Evolutionary conservation across 176 grass and related monocot genomes (phyloP).

Genomic region (Aegilops longissima): DNA sequence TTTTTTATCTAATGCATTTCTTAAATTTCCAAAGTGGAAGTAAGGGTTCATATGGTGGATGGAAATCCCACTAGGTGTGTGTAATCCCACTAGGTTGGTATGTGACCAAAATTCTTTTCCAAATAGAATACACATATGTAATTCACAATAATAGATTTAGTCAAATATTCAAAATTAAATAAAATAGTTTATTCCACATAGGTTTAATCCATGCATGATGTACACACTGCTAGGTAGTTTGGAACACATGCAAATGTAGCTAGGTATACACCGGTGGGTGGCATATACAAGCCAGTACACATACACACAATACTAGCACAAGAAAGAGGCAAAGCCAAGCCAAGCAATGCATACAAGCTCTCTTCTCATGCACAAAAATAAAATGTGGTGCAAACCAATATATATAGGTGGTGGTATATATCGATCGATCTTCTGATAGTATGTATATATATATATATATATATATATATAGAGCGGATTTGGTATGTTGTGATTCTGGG

Average conservation of each 20-base stretch:
- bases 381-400: neutral
- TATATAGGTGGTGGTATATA: neutral
- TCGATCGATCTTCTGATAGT: neutral
- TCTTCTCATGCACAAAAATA: neutral
- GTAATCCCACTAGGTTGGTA: too few relatives aligned
- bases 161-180: neutral
- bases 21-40: too few relatives aligned
- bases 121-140: too few relatives aligned
- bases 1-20: too few relatives aligned
- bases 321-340: neutral
- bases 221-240: neutral
- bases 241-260: neutral
- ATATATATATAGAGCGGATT: too few relatives aligned
- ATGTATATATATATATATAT: too few relatives aligned
- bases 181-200: neutral
- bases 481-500: too few relatives aligned
- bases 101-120: too few relatives aligned
- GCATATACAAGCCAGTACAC: neutral
- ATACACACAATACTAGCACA: neutral
- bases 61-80: too few relatives aligned
- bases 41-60: too few relatives aligned
- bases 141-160: too few relatives aligned
- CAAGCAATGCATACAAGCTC: neutral
- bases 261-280: neutral
- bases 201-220: neutral